Conservation (phyloP, 1,139 yeast genomes). For the Lodderomyces parapsilosis region DNA sequence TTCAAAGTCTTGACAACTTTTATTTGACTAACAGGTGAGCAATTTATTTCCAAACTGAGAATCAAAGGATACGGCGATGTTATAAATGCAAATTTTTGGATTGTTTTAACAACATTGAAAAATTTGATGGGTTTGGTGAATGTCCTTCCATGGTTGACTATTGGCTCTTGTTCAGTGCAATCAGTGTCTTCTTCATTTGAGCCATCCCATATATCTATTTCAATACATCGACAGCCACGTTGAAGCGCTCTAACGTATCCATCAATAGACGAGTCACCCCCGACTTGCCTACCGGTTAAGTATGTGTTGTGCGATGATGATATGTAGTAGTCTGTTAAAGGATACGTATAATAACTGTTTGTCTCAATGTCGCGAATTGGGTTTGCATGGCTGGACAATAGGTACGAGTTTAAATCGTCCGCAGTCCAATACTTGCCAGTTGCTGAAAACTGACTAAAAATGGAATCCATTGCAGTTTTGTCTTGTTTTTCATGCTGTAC, state of each 20-base stretch:
- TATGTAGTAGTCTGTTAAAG: slow-evolving; percentile 81
- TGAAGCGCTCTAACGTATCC: slow-evolving; percentile 89
- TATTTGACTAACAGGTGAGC: slow-evolving; percentile 64
- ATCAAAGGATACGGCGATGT: slow-evolving; percentile 82
- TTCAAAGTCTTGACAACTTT: slow-evolving; percentile 52
- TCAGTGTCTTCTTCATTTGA: slow-evolving; percentile 3
- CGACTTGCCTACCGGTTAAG: slow-evolving; percentile 84
- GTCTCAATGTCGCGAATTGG: slow-evolving; percentile 29
- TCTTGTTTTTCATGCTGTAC: slow-evolving; percentile 51
- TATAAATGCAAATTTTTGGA: slow-evolving; percentile 82
- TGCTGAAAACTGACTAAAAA: slow-evolving; percentile 47
- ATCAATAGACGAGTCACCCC: slow-evolving; percentile 86
- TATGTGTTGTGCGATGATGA: slow-evolving; percentile 96
- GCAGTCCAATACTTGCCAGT: slow-evolving; percentile 34
- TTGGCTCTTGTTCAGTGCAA: slow-evolving; percentile 52
- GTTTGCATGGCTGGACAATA: slow-evolving; percentile 47
- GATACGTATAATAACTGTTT: slow-evolving; percentile 52
- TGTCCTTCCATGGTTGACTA: slow-evolving; percentile 87
- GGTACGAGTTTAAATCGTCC: slow-evolving; percentile 52
- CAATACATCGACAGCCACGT: slow-evolving; percentile 90
- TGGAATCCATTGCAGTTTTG: slow-evolving; percentile 24
- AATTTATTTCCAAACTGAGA: slow-evolving; percentile 83
- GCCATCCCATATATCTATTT: slow-evolving; percentile 95
- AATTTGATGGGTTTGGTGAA: slow-evolving; percentile 75
- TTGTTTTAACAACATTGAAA: slow-evolving; percentile 65